Conservation (phyloP, 148 eudicot genomes). For the Rhododendron kiyosumense region DNA sequence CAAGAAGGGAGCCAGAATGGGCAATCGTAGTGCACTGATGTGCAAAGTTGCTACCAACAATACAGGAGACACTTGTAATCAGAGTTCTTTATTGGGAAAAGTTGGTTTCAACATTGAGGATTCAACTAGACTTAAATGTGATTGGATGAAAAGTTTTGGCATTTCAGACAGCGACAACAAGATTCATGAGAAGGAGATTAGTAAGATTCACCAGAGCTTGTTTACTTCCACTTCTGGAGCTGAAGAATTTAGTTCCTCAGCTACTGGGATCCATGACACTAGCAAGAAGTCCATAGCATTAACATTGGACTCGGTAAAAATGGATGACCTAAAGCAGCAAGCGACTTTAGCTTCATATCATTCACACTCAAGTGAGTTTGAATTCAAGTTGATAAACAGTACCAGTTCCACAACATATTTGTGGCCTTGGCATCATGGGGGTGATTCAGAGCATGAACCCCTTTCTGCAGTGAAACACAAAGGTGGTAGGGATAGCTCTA, state of each 20-base stretch:
- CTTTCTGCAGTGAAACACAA: neutral
- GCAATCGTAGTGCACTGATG: neutral
- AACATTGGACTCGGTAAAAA: neutral
- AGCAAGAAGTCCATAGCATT: neutral
- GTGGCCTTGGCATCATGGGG: neutral
- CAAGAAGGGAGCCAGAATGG: neutral
- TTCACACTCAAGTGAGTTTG: neutral
- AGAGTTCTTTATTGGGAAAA: neutral
- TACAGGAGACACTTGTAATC: neutral
- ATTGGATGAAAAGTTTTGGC: neutral
- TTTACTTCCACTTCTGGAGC: conserved; percentile 1
- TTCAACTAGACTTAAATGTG: neutral
- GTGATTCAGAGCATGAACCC: neutral
- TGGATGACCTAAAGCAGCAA: conserved; percentile 7
- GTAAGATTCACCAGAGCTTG: neutral
- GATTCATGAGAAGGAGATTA: conserved; percentile 6
- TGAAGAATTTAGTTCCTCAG: conserved; percentile 9
- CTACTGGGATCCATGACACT: neutral
- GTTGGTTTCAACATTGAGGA: neutral
- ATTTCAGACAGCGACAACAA: neutral
- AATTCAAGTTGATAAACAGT: conserved; percentile 17
- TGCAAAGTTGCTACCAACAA: neutral
- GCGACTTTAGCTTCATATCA: conserved; percentile 8
- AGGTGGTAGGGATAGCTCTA: neutral
- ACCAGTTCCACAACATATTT: neutral